Conservation (phyloP, 1,284 basidiomycete species). For the Inonotus obliquus region DNA sequence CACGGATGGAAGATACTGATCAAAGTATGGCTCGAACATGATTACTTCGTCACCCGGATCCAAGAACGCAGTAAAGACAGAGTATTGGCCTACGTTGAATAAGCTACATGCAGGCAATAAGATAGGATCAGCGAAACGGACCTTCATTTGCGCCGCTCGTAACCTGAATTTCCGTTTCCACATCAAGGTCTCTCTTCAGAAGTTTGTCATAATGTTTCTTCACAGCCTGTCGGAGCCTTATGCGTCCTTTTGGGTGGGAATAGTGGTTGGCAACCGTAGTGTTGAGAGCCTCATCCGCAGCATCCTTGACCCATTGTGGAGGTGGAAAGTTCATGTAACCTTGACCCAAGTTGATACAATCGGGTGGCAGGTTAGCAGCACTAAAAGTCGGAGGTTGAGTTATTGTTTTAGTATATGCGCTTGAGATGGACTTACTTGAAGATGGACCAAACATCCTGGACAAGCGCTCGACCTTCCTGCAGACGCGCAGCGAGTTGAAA, state of each 20-base stretch:
- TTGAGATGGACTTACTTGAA: slow-evolving; percentile 63
- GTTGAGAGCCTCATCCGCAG: slow-evolving; percentile 69
- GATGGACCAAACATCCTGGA: slow-evolving; percentile 88
- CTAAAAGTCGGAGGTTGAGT: slow-evolving; percentile 36
- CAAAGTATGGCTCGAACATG: slow-evolving; percentile 97
- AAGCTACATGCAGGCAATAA: not conserved
- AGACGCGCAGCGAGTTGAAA: slow-evolving; percentile 66
- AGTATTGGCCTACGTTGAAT: slow-evolving; percentile 70
- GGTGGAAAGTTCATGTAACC: slow-evolving; percentile 94
- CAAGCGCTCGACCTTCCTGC: slow-evolving; percentile 67
- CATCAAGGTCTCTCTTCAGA: slow-evolving; percentile 71
- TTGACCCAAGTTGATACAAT: slow-evolving; percentile 90
- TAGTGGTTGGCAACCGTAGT: slow-evolving; percentile 79
- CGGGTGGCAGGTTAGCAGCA: slow-evolving; percentile 77
- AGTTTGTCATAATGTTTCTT: slow-evolving; percentile 72
- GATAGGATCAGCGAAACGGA: slow-evolving; percentile 28
- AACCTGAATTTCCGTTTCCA: slow-evolving; percentile 87
- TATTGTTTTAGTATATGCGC: slow-evolving; percentile 16
- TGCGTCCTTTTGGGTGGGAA: slow-evolving; percentile 85
- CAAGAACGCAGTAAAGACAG: slow-evolving; percentile 84
- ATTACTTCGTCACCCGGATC: slow-evolving; percentile 95
- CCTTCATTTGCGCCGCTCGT: slow-evolving; percentile 97
- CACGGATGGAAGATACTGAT: slow-evolving; percentile 91
- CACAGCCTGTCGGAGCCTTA: slow-evolving; percentile 82
- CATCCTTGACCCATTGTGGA: slow-evolving; percentile 77